A percentile compares a stretch with the other conserved stretches of the same genome.
Evolutionary conservation across 371 early-diverging fungal genomes (phyloP).

Genomic region (Mitosporidium daphniae): DNA sequence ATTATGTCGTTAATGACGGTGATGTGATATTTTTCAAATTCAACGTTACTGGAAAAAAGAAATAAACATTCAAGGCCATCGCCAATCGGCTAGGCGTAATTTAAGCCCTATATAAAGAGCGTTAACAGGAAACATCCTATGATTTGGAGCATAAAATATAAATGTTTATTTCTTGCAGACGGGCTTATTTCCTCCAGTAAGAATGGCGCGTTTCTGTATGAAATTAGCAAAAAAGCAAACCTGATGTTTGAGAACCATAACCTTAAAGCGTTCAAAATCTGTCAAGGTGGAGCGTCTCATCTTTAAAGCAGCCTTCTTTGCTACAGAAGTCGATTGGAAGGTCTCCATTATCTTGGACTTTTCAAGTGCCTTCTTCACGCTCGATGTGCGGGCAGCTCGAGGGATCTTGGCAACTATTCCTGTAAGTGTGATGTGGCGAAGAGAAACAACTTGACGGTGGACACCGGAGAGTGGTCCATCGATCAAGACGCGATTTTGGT

Average conservation of each 20-base stretch:
- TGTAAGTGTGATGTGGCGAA: conserved; percentile 52
- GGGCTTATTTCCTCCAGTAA: too few species aligned
- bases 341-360: conserved; percentile 27
- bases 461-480: conserved; percentile 86
- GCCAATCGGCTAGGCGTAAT: too few species aligned
- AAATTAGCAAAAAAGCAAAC: too few species aligned
- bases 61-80: too few species aligned
- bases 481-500: conserved; percentile 70
- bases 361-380: conserved; percentile 36
- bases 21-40: conserved; percentile 17
- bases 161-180: too few species aligned
- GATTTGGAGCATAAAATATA: too few species aligned
- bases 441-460: conserved; percentile 36
- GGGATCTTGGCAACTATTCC: conserved; percentile 40
- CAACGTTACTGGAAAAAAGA: conserved; percentile 5
- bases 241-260: conserved; percentile 36
- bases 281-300: conserved; percentile 25
- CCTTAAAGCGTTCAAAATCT: conserved; percentile 89
- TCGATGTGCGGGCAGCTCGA: conserved; percentile 28
- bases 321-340: conserved; percentile 58
- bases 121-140: too few species aligned
- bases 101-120: too few species aligned
- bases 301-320: conserved; percentile 51
- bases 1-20: conserved; percentile 71
- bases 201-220: too few species aligned